Evolutionary conservation across 352 stramenopile species (phyloP).

Genomic region (Peronospora belbahrii): DNA sequence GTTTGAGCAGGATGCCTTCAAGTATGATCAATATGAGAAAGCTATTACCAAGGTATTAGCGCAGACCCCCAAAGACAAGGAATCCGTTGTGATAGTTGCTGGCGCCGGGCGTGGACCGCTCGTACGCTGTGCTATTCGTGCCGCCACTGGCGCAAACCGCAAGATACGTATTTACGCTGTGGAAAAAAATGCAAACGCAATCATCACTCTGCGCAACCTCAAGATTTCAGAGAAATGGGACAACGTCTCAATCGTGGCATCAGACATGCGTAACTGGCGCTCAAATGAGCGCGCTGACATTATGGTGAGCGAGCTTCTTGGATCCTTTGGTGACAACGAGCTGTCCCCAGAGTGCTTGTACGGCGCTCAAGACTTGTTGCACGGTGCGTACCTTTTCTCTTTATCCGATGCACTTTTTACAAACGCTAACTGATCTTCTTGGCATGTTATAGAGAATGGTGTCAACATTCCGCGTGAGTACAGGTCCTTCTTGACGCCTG

Average conservation of each 20-base stretch:
- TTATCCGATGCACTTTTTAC: not conserved
- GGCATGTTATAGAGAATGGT: slow-evolving; percentile 45
- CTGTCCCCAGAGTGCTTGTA: slow-evolving; percentile 98
- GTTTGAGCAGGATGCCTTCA: slow-evolving; percentile 97
- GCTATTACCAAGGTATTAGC: slow-evolving; percentile 82
- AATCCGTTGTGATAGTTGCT: slow-evolving; percentile 83
- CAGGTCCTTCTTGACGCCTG: slow-evolving; percentile 91
- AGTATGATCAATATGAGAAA: slow-evolving; percentile 96
- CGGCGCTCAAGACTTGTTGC: slow-evolving; percentile 88
- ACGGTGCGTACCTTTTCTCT: slow-evolving; percentile 33
- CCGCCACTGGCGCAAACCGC: slow-evolving; percentile 50
- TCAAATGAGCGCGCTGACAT: slow-evolving; percentile 86
- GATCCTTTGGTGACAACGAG: slow-evolving; percentile 98
- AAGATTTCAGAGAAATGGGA: slow-evolving; percentile 85
- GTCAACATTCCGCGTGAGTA: slow-evolving; percentile 89
- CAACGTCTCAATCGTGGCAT: slow-evolving; percentile 74
- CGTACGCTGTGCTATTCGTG: slow-evolving; percentile 83
- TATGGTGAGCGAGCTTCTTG: slow-evolving; percentile 93
- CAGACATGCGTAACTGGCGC: slow-evolving; percentile 83
- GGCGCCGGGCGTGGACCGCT: slow-evolving; percentile 95
- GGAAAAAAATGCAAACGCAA: slow-evolving; percentile 98
- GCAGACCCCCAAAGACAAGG: slow-evolving; percentile 47
- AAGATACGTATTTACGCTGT: slow-evolving; percentile 90
- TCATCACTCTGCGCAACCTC: slow-evolving; percentile 89
- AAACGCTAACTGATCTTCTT: slow-evolving; percentile 5